Evolutionary conservation across 2,329 filamentous ascomycete genomes (phyloP).

Genomic region (Ceratocystis ficicola): DNA sequence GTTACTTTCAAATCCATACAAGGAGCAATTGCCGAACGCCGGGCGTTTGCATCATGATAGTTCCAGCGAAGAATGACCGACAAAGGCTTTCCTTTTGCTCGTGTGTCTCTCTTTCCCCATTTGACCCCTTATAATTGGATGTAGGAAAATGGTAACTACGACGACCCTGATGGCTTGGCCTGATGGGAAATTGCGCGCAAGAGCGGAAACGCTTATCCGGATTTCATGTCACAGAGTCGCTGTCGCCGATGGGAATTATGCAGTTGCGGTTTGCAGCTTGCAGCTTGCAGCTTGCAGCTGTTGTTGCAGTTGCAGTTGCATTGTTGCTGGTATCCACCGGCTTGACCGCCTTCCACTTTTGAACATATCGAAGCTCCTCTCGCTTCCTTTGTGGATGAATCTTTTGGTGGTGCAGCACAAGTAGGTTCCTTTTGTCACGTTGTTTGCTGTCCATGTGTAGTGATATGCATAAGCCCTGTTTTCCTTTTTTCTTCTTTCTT

Average conservation of each 20-base stretch:
- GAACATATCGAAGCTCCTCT: background rate
- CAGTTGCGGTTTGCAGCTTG: background rate
- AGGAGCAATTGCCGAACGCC: conserved; percentile 9
- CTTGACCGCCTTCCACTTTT: conserved; percentile 9
- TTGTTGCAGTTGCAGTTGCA: conserved; percentile 4
- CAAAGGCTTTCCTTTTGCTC: background rate
- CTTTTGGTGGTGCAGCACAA: too few species aligned
- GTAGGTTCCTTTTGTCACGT: background rate
- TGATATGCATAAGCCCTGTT: conserved; percentile 9
- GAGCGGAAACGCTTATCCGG: background rate
- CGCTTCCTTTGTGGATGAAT: background rate
- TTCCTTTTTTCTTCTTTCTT: background rate
- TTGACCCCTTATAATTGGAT: background rate
- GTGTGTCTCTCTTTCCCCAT: background rate
- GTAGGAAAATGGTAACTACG: background rate
- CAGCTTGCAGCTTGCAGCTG: background rate
- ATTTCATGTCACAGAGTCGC: background rate
- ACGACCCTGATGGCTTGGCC: background rate
- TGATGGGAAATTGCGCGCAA: background rate
- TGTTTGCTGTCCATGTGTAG: background rate
- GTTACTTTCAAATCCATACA: conserved; percentile 5
- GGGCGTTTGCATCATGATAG: conserved; percentile 1
- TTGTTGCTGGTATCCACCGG: background rate
- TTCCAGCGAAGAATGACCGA: conserved; percentile 9
- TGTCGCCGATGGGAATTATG: conserved; percentile 10